Conservation (phyloP, 768 basidiomycete genomes). For the Auriscalpium vulgare region DNA sequence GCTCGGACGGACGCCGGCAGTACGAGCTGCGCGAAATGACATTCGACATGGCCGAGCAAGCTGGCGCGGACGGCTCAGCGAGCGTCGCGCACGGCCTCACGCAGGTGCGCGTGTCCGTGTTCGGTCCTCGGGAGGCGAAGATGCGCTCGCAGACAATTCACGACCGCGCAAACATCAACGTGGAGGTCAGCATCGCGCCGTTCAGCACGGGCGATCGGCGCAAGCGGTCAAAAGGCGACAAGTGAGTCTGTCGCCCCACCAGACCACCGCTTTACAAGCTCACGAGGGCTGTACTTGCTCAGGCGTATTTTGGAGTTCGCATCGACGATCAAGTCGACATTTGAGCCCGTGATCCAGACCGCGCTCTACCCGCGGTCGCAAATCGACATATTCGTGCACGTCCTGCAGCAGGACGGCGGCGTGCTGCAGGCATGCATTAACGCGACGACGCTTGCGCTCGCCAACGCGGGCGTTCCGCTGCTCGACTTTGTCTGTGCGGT, state of each 20-base stretch:
- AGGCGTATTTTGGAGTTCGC: slow-evolving; percentile 87
- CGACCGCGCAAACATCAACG: slow-evolving; percentile 83
- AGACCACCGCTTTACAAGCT: neutral
- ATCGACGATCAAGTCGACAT: slow-evolving; percentile 83
- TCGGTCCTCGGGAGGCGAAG: slow-evolving; percentile 87
- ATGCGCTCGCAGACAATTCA: slow-evolving; percentile 73
- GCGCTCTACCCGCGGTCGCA: slow-evolving; percentile 88
- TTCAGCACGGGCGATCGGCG: slow-evolving; percentile 81
- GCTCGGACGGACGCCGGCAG: slow-evolving; percentile 89
- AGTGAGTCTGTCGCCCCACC: slow-evolving; percentile 37
- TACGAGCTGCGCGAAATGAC: slow-evolving; percentile 80
- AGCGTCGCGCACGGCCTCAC: slow-evolving; percentile 85
- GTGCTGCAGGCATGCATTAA: slow-evolving; percentile 89
- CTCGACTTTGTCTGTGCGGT: slow-evolving; percentile 88
- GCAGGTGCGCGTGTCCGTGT: slow-evolving; percentile 78
- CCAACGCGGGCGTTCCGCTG: slow-evolving; percentile 85
- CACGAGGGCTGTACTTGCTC: slow-evolving; percentile 3
- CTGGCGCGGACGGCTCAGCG: slow-evolving; percentile 80
- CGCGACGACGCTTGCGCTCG: slow-evolving; percentile 86
- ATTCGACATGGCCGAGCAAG: slow-evolving; percentile 70
- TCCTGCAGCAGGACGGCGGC: slow-evolving; percentile 91
- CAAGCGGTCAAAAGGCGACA: slow-evolving; percentile 75
- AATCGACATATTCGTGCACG: slow-evolving; percentile 90
- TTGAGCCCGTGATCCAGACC: slow-evolving; percentile 91
- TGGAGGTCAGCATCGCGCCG: slow-evolving; percentile 80